These are phyloP conservation scores for Xylaria polymorpha DNA, from an alignment of 2,329 filamentous ascomycete species.

Conservation along the genomic window DNA sequence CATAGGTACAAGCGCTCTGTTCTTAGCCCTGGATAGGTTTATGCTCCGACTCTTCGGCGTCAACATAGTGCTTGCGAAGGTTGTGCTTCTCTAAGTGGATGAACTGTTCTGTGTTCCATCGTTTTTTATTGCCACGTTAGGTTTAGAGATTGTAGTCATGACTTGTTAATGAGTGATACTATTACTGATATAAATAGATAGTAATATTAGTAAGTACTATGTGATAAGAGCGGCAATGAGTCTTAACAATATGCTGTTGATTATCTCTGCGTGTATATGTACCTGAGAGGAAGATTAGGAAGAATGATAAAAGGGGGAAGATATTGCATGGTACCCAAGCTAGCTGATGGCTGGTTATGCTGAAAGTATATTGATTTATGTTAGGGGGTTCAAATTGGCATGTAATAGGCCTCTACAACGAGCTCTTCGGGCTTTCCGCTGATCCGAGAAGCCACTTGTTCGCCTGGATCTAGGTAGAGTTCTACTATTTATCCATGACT, in stretches of 20 bases:
- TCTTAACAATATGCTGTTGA: not conserved
- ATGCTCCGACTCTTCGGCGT: not conserved
- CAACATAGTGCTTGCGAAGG: not conserved
- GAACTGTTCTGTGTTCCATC: not conserved
- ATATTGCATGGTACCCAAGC: not conserved
- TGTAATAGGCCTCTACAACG: not conserved
- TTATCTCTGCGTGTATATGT: not conserved
- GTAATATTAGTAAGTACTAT: no score
- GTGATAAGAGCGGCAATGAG: not conserved
- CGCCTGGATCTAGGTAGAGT: not conserved
- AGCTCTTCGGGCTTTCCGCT: not conserved
- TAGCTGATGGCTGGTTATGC: not conserved
- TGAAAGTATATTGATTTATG: not conserved
- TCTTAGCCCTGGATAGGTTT: not conserved
- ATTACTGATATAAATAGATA: not conserved
- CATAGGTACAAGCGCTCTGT: not conserved
- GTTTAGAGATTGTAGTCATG: not conserved
- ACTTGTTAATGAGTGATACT: not conserved
- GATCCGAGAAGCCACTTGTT: not conserved
- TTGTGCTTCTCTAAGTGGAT: not conserved
- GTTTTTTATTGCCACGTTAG: not conserved
- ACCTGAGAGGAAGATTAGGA: not conserved
- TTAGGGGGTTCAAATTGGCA: not conserved
- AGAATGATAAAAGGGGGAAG: not conserved
- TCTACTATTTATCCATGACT: not conserved